A percentile compares a stretch with the other conserved stretches of the same genome.
Conservation (phyloP, 2,329 filamentous ascomycete genomes). For the Diplocarpon mali region DNA sequence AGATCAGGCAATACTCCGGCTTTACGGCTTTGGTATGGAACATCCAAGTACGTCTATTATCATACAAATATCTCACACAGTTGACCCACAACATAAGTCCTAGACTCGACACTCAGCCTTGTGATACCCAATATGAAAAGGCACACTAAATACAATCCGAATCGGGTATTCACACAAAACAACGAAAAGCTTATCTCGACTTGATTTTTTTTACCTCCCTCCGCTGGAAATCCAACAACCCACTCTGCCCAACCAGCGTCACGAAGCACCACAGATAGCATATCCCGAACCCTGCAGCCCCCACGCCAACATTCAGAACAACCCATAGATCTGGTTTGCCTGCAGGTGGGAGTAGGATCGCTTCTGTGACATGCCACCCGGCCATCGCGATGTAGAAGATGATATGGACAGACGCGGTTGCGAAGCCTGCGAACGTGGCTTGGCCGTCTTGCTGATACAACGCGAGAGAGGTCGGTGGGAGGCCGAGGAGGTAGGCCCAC, state of each 20-base stretch:
- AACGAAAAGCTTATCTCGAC: constrained; percentile 18
- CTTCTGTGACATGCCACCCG: constrained; percentile 70
- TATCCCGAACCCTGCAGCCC: constrained; percentile 71
- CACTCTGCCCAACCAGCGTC: constrained; percentile 48
- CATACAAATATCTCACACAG: too few relatives aligned
- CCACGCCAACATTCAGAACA: constrained; percentile 78
- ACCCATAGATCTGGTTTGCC: constrained; percentile 91
- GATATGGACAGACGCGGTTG: constrained; percentile 60
- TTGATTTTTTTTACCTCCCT: constrained; percentile 20
- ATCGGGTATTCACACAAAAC: too few relatives aligned
- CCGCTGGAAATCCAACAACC: constrained; percentile 13
- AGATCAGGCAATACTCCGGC: too few relatives aligned
- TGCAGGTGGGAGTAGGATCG: constrained; percentile 53
- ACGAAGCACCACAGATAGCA: constrained; percentile 89
- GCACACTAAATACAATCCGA: too few relatives aligned
- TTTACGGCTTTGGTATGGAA: too few relatives aligned
- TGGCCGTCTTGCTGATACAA: constrained; percentile 50
- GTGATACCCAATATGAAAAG: too few relatives aligned
- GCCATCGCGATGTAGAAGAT: constrained; percentile 69
- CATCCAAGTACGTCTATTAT: too few relatives aligned
- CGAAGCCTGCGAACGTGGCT: constrained; percentile 36
- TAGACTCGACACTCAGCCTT: too few relatives aligned
- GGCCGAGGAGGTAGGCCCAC: constrained; percentile 83
- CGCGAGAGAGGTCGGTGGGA: constrained; percentile 66
- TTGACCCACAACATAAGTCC: too few relatives aligned